phyloP scores from a whole-genome alignment of 192 early-diverging fungal genomes.

The Coemansia sp. region DNA sequence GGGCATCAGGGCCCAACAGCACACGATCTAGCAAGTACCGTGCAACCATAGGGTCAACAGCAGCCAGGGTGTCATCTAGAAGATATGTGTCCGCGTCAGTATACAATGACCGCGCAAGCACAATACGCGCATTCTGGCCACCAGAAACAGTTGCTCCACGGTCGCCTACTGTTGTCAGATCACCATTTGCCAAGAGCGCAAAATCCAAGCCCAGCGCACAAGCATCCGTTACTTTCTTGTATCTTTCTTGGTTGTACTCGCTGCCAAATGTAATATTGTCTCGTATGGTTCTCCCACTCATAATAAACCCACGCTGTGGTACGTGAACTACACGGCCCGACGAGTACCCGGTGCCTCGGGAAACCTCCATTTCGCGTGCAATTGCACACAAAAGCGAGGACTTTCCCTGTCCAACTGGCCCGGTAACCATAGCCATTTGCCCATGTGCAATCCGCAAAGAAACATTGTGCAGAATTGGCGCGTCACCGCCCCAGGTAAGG shows the following conservation, averaged over 20 bases:
- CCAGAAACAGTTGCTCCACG: slow-evolving; percentile 50
- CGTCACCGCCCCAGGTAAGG: slow-evolving; percentile 10
- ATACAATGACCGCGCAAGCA: slow-evolving; percentile 75
- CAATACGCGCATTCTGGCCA: slow-evolving; percentile 79
- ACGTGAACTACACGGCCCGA: slow-evolving; percentile 63
- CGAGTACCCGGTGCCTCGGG: slow-evolving; percentile 20
- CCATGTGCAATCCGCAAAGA: slow-evolving; percentile 55
- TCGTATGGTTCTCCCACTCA: slow-evolving; percentile 60
- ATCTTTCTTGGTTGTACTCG: slow-evolving; percentile 46
- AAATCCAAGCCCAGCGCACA: slow-evolving; percentile 61
- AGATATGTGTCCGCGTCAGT: slow-evolving; percentile 66
- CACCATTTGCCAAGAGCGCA: slow-evolving; percentile 45
- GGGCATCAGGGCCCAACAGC: slow-evolving; percentile 31
- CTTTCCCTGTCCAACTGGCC: slow-evolving; percentile 63
- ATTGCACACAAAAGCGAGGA: slow-evolving; percentile 60
- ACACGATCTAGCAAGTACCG: slow-evolving; percentile 62
- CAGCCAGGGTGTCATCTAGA: slow-evolving; percentile 79
- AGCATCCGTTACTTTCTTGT: slow-evolving; percentile 48
- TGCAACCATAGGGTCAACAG: slow-evolving; percentile 69
- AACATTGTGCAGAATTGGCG: slow-evolving; percentile 44
- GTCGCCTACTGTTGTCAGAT: slow-evolving; percentile 26
- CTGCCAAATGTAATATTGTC: slow-evolving; percentile 68
- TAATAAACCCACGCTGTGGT: slow-evolving; percentile 79
- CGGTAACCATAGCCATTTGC: slow-evolving; percentile 52
- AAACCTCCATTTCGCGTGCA: slow-evolving; percentile 50